These are phyloP conservation scores for Physocladia obscura DNA, from an alignment of 192 early-diverging fungal species.

Conservation along the genomic window DNA sequence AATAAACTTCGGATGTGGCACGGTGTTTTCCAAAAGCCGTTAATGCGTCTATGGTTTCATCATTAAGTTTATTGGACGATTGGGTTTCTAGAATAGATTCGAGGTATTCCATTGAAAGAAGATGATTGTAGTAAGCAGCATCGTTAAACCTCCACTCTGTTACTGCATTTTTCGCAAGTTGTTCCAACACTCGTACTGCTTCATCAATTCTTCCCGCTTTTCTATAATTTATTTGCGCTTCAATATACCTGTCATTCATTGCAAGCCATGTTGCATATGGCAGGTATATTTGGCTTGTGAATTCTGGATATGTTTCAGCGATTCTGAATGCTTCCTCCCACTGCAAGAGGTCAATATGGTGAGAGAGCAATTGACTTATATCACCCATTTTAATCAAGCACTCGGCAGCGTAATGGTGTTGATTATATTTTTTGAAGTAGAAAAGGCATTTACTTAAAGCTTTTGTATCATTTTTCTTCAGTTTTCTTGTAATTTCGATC, in stretches of 20 bases:
- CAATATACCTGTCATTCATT: constrained; percentile 51
- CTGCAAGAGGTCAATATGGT: constrained; percentile 51
- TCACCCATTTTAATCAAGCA: constrained; percentile 55
- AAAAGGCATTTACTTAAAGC: constrained; percentile 45
- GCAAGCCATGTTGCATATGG: constrained; percentile 63
- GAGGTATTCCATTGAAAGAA: constrained; percentile 42
- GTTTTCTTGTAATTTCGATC: constrained; percentile 49
- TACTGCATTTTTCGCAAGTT: constrained; percentile 50
- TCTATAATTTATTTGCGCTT: constrained; percentile 56
- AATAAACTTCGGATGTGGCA: constrained; percentile 50
- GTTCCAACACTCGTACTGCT: constrained; percentile 50
- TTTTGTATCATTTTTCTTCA: constrained; percentile 44
- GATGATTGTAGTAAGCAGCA: constrained; percentile 55
- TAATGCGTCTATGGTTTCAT: constrained; percentile 23
- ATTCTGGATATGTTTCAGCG: constrained; percentile 51
- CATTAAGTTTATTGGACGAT: constrained; percentile 24
- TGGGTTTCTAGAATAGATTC: constrained; percentile 37
- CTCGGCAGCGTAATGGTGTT: constrained; percentile 50
- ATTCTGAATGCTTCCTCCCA: constrained; percentile 61
- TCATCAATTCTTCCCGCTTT: constrained; percentile 57
- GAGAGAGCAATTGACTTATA: constrained; percentile 41
- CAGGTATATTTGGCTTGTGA: constrained; percentile 41
- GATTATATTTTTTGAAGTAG: constrained; percentile 49
- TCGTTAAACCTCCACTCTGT: constrained; percentile 52
- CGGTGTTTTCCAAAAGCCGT: constrained; percentile 32